Base-by-base conservation (phyloP, 805 yeast species). In the Torulaspora microellipsoides region DNA sequence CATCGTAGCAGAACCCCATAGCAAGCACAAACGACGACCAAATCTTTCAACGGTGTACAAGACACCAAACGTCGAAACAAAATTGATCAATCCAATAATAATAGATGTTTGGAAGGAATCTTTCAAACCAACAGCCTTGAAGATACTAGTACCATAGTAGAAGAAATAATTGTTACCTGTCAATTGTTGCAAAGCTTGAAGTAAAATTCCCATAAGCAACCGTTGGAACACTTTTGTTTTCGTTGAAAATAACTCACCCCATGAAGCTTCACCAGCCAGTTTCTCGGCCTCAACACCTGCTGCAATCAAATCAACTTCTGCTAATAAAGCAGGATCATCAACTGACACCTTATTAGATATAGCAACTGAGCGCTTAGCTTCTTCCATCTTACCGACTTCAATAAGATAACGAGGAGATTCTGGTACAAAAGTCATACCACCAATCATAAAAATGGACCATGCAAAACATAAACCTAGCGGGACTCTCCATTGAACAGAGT, bases 341-440 rank as follows among this genome's bases (percentile, higher is more conserved):
- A 66, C 53, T 4, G 72, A 53, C 31, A 73, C 71, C 59, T 76
- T 80, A 71, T 81, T 82, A 37, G 81, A 74, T 52, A 59, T 73
- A 20, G 83, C 69, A 49, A 81, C 64, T 11, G 83, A 73, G 4
- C 49, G 50, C 56, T 64, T 74, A 33, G 87, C 87, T 45, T 76
- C 78, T 27, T 77, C 82, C 30, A 70, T 50, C 46, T 64, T 71
- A 36, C 65, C 68, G 48, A 66, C 68, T 60, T 74, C 78, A 45
- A 73, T 67, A 58, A 78, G 70, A 66, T 60, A 82, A 56, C 84
- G 69, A 49, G 87, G 84, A 27, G 85, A 79, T 67, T 82, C 88
- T 30, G 87, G 87, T 75, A 80, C 79, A 48, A 71, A 68, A 55
- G 40, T 69, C 53, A 55, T 78, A 77, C 83, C 83, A 70, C 56